phyloP scores from a whole-genome alignment of 2,329 filamentous ascomycete genomes.

The Ascochyta clinopodiicola region DNA sequence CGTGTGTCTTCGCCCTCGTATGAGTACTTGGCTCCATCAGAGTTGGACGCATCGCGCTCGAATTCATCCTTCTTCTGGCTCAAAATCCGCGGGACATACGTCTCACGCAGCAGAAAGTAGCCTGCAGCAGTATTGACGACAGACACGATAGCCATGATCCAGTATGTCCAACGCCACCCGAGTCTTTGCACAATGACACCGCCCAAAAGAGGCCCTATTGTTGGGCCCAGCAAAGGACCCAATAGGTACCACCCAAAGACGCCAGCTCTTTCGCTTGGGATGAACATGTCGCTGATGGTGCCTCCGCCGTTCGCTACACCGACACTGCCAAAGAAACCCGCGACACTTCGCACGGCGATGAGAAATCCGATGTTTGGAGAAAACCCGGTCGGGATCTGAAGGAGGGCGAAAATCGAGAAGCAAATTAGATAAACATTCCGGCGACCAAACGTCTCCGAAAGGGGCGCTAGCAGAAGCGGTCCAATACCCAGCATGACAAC shows the following conservation, averaged over 20 bases:
- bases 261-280: conserved; percentile 53
- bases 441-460: conserved; percentile 57
- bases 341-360: conserved; percentile 54
- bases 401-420: conserved; percentile 53
- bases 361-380: conserved; percentile 55
- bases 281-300: conserved; percentile 60
- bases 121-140: conserved; percentile 50
- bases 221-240: conserved; percentile 53
- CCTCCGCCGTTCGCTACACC: conserved; percentile 60
- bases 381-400: conserved; percentile 57
- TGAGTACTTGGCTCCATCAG: conserved; percentile 46
- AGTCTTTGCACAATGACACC: conserved; percentile 54
- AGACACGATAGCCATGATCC: conserved; percentile 53
- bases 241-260: conserved; percentile 57
- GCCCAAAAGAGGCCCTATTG: conserved; percentile 53
- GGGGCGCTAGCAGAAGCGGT: conserved; percentile 55
- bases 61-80: conserved; percentile 42
- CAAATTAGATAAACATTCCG: conserved; percentile 54
- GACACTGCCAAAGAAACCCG: conserved; percentile 59
- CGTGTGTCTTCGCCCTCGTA: conserved; percentile 53
- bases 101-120: conserved; percentile 55
- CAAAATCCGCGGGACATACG: conserved; percentile 53
- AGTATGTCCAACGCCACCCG: conserved; percentile 58
- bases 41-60: conserved; percentile 35
- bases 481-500: conserved; percentile 58